Conservation (phyloP, 805 yeast species). For the Starmerella bacillaris region DNA sequence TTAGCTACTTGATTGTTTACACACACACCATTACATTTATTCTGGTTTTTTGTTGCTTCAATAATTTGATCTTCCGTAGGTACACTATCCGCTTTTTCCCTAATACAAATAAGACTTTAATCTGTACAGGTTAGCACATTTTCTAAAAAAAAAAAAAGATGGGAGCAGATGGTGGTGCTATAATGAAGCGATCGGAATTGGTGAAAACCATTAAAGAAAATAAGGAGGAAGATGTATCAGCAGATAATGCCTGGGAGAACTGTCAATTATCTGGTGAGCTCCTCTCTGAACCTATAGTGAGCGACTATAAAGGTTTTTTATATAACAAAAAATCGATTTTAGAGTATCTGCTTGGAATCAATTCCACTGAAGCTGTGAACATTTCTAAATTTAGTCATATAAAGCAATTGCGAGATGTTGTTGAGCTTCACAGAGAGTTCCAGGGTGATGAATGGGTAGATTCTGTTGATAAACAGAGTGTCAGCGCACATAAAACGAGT, state of each 20-base stretch:
- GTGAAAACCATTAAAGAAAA: constrained; percentile 7
- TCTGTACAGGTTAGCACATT: not conserved
- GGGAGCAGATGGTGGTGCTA: constrained; percentile 50
- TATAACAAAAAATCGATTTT: constrained; percentile 47
- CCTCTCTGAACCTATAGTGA: constrained; percentile 32
- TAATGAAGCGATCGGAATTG: constrained; percentile 40
- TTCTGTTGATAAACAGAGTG: constrained; percentile 24
- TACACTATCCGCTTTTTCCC: too few relatives aligned
- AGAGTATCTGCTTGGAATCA: constrained; percentile 32
- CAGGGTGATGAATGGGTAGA: constrained; percentile 23
- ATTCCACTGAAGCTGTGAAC: constrained; percentile 18
- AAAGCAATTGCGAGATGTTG: constrained; percentile 28
- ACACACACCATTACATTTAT: too few relatives aligned
- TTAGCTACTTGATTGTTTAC: too few relatives aligned
- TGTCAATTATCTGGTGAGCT: constrained; percentile 32
- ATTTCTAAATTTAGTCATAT: constrained; percentile 21
- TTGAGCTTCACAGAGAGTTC: constrained; percentile 24
- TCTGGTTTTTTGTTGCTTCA: too few relatives aligned
- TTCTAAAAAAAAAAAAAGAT: constrained; percentile 5
- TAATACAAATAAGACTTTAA: not conserved
- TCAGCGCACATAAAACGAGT: constrained; percentile 23
- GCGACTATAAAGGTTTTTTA: constrained; percentile 50
- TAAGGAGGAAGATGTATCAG: not conserved
- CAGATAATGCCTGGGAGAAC: constrained; percentile 25
- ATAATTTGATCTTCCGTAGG: too few relatives aligned